These are phyloP conservation scores for Solanum tacnaense DNA, from an alignment of 257 asterid genomes.

Conservation along the genomic window DNA sequence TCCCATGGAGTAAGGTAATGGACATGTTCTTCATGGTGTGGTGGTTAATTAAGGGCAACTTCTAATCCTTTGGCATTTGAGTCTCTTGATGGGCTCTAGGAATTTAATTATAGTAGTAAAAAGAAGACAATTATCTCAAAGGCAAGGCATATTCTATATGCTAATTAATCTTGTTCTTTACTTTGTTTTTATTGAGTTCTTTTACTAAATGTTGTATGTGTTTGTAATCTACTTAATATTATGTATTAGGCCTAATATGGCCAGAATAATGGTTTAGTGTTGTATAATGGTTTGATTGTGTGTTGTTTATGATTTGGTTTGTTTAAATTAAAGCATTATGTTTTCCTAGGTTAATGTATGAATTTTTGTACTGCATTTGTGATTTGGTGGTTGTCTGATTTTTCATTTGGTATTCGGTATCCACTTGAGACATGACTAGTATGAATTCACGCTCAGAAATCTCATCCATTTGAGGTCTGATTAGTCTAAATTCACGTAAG, in stretches of 20 bases:
- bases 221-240: not conserved
- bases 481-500: not conserved
- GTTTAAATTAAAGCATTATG: too few species aligned
- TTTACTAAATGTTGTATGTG: not conserved
- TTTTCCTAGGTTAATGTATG: not conserved
- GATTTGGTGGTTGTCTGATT: not conserved
- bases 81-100: conserved; percentile 2
- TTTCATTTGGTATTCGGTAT: not conserved
- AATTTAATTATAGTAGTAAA: not conserved
- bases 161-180: not conserved
- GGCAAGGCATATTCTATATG: not conserved
- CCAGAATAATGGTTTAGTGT: not conserved
- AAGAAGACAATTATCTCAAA: not conserved
- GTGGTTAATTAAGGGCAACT: conserved; percentile 49
- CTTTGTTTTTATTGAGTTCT: not conserved
- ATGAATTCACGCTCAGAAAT: not conserved
- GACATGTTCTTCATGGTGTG: not conserved
- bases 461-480: not conserved
- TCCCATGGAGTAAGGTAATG: not conserved
- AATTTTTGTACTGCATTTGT: not conserved
- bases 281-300: not conserved
- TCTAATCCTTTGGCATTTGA: conserved; percentile 72
- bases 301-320: too few species aligned
- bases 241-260: not conserved
- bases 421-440: too few species aligned